Percentiles rank a stretch among this genome's conserved stretches.
These are phyloP conservation scores for Tetrahymena borealis DNA, from an alignment of 73 alveolate genomes.

Conservation along the genomic window DNA sequence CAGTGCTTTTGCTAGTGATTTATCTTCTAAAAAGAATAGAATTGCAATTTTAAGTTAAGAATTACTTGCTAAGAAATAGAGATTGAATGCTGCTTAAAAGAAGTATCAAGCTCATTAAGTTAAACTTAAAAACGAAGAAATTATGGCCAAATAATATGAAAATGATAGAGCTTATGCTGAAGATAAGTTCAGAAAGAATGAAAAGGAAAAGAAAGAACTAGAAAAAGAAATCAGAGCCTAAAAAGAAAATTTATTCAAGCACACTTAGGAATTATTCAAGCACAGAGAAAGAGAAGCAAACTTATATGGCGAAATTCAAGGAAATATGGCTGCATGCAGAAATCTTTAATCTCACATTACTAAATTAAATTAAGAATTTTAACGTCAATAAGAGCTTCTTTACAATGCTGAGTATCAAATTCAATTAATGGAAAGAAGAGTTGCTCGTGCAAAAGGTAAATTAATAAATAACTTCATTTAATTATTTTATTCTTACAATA, in stretches of 20 bases:
- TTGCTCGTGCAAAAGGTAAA: slow-evolving; percentile 73
- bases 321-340: slow-evolving; percentile 86
- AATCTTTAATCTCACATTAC: slow-evolving; percentile 82
- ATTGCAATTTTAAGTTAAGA: slow-evolving; percentile 62
- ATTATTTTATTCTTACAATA: too few species aligned
- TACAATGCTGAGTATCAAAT: slow-evolving; percentile 93
- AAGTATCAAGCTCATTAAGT: slow-evolving; percentile 68
- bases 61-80: slow-evolving; percentile 57
- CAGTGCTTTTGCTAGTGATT: slow-evolving; percentile 77
- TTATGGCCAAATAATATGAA: slow-evolving; percentile 70
- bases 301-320: slow-evolving; percentile 88
- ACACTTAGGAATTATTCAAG: slow-evolving; percentile 81
- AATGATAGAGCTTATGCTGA: slow-evolving; percentile 55
- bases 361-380: slow-evolving; percentile 80
- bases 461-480: not conserved
- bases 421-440: slow-evolving; percentile 94
- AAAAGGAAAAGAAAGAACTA: slow-evolving; percentile 64
- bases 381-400: slow-evolving; percentile 85
- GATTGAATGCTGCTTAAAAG: slow-evolving; percentile 75
- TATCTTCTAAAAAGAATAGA: slow-evolving; percentile 55
- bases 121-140: slow-evolving; percentile 71
- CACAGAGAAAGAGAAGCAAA: slow-evolving; percentile 91
- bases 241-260: slow-evolving; percentile 84
- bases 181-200: slow-evolving; percentile 67
- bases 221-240: slow-evolving; percentile 80